These are phyloP conservation scores for Elsinoe arachidis DNA, from an alignment of 2,329 filamentous ascomycete species.

Conservation along the genomic window DNA sequence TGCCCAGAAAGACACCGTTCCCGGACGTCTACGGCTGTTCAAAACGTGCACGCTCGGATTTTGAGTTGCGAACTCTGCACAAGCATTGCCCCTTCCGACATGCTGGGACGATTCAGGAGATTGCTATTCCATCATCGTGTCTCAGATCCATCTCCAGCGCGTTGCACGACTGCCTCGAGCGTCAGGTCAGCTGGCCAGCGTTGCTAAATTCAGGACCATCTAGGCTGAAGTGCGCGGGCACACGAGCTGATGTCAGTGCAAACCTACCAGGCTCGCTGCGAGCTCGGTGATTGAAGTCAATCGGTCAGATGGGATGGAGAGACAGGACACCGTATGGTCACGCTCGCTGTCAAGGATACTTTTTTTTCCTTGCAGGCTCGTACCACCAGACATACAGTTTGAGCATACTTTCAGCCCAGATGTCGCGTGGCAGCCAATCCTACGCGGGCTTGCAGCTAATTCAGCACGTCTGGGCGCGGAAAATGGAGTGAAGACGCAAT, in stretches of 20 bases:
- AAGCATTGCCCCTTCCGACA: constrained; percentile 11
- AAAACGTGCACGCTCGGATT: constrained; percentile 5
- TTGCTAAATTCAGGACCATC: neutral
- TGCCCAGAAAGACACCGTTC: neutral
- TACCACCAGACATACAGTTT: neutral
- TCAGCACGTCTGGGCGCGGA: neutral
- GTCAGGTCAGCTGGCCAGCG: constrained; percentile 4
- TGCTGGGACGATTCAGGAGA: constrained; percentile 11
- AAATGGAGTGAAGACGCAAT: neutral
- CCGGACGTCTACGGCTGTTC: constrained; percentile 6
- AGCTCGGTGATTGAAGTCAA: neutral
- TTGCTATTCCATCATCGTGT: neutral
- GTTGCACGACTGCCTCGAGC: constrained; percentile 6
- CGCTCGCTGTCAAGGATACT: neutral
- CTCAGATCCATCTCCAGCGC: constrained; percentile 9
- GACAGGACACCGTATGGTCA: neutral
- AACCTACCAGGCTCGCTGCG: neutral
- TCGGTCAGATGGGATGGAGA: neutral
- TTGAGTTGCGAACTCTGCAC: constrained; percentile 9
- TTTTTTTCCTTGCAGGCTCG: neutral
- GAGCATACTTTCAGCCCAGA: neutral
- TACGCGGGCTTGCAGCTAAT: neutral
- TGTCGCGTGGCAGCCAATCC: constrained; percentile 2
- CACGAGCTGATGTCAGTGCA: constrained; percentile 5
- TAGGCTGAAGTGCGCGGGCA: neutral